Evolutionary conservation across 108 stramenopile species (phyloP), one percentile per base, ranked within the genome.

Genomic region (Nannochloropsis gaditana): DNA sequence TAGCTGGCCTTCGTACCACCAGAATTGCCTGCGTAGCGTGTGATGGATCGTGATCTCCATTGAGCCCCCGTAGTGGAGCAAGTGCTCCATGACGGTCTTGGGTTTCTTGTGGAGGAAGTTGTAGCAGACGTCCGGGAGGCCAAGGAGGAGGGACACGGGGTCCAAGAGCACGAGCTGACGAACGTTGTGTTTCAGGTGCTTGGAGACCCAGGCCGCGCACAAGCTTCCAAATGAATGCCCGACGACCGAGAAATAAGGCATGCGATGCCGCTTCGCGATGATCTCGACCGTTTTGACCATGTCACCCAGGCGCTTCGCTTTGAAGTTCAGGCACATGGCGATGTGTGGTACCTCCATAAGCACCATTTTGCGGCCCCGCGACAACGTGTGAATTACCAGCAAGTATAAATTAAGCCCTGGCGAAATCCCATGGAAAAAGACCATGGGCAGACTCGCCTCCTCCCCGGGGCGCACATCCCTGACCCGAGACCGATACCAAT

Each of bases 361-460:
- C 11, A 86, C 21, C 21, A 86, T 41, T 41, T 81, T 84, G 19
- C 86, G 83, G 11, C 42, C 21, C 31, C 43, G 11, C 4, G 21
- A 73, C n/a, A 86, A 84, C 19, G 15, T 42, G n/a, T 80, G 44
- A 45, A 86, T 45, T 44, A 86, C 21, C 5, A 83, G 81, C 21
- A 43, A 43, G 59, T 86, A 84, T 9, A 84, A 31, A 43, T 45
- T 47, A 82, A 81, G 44, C 21, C 86, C 86, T 17, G 86, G 21
- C 19, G 43, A 42, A 83, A 86, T 86, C 10, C 86, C 86, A 82
- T 86, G 86, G 19, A 80, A 83, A 83, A 86, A 80, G 11, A 86
- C n/a, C 42, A 84, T 9, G 5, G 86, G 86, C n/a, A 73, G n/a
- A 73, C 59, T 73, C 59, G 59, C 59, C 3, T 73, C 19, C 6